Evolutionary conservation across 139 green algal species (phyloP).

Genomic region (Chlamydomonas schloesseri): DNA sequence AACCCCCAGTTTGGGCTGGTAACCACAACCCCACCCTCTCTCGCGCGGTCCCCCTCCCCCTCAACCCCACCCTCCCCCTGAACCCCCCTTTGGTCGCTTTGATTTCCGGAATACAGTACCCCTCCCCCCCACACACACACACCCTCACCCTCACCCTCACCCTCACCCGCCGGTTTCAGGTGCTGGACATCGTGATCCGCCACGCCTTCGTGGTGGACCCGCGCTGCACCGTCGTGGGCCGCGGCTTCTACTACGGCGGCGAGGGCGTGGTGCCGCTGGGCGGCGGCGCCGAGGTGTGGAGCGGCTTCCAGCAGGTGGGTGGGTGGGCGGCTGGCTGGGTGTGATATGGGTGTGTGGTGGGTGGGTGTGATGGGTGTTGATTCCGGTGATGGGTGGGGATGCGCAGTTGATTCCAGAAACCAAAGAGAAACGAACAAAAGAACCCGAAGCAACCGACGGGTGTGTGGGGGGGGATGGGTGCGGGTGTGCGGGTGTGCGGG

Average conservation of each 20-base stretch:
- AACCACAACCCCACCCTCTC: too few species aligned
- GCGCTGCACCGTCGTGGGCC: conserved; percentile 28
- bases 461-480: too few species aligned
- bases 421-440: too few species aligned
- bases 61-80: too few species aligned
- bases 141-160: not conserved
- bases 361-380: not conserved
- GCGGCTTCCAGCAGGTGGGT: conserved; percentile 36
- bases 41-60: too few species aligned
- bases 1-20: too few species aligned
- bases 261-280: conserved; percentile 12
- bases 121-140: too few species aligned
- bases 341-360: not conserved
- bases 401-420: too few species aligned
- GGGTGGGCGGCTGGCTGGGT: not conserved
- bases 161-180: not conserved
- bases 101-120: too few species aligned
- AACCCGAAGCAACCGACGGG: too few species aligned
- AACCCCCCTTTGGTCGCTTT: too few species aligned
- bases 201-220: conserved; percentile 35
- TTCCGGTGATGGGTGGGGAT: not conserved
- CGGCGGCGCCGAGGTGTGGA: conserved; percentile 40
- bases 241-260: conserved; percentile 46
- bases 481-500: too few species aligned
- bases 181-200: conserved; percentile 51